phyloP scores from a whole-genome alignment of 148 eudicot genomes.

The Cornus kousa region DNA sequence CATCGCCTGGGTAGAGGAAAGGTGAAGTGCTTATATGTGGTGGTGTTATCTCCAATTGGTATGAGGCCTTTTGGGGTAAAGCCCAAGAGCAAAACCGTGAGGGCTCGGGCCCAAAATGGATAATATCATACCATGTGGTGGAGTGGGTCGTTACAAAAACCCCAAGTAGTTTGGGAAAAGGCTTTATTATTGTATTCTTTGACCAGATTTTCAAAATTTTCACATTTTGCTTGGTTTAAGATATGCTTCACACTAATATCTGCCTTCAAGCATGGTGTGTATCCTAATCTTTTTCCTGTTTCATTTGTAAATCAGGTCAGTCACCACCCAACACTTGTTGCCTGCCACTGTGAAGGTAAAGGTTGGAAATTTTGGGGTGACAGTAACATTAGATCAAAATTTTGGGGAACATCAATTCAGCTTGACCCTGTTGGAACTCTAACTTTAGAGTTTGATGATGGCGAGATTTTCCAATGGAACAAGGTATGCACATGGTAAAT shows the following conservation, averaged over 20 bases:
- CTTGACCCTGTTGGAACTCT: conserved; percentile 92
- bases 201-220: neutral
- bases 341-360: conserved; percentile 92
- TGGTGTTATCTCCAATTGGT: too few relatives aligned
- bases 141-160: too few relatives aligned
- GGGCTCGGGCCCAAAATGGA: too few relatives aligned
- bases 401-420: conserved; percentile 97
- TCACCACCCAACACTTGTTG: conserved; percentile 90
- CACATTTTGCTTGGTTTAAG: conserved; percentile 4
- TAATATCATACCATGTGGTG: too few relatives aligned
- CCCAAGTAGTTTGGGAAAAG: too few relatives aligned
- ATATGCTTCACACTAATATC: neutral
- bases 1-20: too few relatives aligned
- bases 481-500: conserved; percentile 43
- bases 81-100: too few relatives aligned
- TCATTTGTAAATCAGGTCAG: conserved; percentile 59
- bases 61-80: too few relatives aligned
- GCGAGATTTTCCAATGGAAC: conserved; percentile 93
- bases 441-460: conserved; percentile 84
- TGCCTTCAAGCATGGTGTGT: neutral
- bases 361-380: conserved; percentile 99
- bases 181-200: neutral
- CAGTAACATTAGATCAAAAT: conserved; percentile 83
- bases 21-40: too few relatives aligned
- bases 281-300: conserved; percentile 4